Base-by-base conservation (phyloP, 1,284 basidiomycete species). In the Anthracocystis walkeri region DNA sequence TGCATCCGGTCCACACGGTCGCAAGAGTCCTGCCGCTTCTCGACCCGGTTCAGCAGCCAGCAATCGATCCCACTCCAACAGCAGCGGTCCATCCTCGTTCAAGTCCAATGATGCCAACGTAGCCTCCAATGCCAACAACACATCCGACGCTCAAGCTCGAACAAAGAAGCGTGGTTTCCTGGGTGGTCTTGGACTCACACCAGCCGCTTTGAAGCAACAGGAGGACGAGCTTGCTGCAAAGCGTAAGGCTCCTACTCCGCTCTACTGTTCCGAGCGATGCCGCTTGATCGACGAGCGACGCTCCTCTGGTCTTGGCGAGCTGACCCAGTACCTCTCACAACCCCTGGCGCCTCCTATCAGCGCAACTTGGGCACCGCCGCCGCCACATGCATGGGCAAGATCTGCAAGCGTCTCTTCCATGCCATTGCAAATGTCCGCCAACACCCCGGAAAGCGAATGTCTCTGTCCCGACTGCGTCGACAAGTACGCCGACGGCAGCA, bases 201-300 rank as follows among this genome's bases (percentile, higher is more conserved):
- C 78, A 10, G 75, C 72, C 8, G 62, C 65, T 4, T 35, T 76
- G 29, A 77, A 77, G 56, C 72, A 80, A 42, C 72, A 80, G 35
- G 49, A 78, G 25, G 74, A 73, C 48, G 64, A 65, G 58, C 66
- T 77, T 11, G 56, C 66, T 49, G 62, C 59, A 33, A 76, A 65
- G 58, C 65, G 58, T 51, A 79, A 67, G 57, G 68, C 72, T 18
- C 72, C 71, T 4, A 55, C 75, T 2, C 77, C 77, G 3, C 74
- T 82, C 53, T 82, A 80, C 62, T 82, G 80, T 57, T 82, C 80
- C 16, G 79, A 82, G 49, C 72, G 80, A 57, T 82, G 80, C 45
- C 75, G 79, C 8, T 27, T 65, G 27, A 82, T 82, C 50, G 80
- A 82, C 50, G 69, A 79, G 53, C 70, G 79, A 41, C 75, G 75